These are phyloP conservation scores for Trichoderma gamsii DNA, from an alignment of 495 filamentous ascomycete species.

Conservation along the genomic window DNA sequence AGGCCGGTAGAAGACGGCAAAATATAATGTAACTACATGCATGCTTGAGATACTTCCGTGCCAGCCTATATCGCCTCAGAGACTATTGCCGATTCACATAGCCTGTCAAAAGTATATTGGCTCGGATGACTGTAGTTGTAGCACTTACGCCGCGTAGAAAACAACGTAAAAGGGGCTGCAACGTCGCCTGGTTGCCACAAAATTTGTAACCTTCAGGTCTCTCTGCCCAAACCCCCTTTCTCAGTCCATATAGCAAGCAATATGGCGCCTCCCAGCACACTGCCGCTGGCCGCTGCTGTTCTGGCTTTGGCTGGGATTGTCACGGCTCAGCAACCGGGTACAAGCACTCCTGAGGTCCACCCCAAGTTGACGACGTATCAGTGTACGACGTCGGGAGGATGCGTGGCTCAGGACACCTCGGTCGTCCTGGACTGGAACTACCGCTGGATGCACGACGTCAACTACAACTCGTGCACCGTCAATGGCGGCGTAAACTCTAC, in stretches of 20 bases:
- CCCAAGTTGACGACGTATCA: constrained; percentile 43
- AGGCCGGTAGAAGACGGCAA: constrained; percentile 8
- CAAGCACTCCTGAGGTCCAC: constrained; percentile 41
- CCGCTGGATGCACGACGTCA: constrained; percentile 42
- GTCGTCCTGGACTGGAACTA: constrained; percentile 47
- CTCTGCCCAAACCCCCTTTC: not conserved
- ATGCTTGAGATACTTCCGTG: not conserved
- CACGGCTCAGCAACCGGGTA: constrained; percentile 24
- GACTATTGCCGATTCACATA: constrained; percentile 1
- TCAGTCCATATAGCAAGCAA: not conserved
- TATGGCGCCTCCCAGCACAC: not conserved
- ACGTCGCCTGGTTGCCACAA: not conserved
- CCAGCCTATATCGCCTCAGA: not conserved
- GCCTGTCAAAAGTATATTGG: not conserved
- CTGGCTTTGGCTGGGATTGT: not conserved
- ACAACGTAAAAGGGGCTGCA: not conserved
- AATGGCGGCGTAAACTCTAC: constrained; percentile 39
- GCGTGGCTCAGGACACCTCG: constrained; percentile 37
- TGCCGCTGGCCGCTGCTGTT: not conserved
- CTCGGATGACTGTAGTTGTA: not conserved
- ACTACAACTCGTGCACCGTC: constrained; percentile 33
- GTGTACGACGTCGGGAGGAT: constrained; percentile 44
- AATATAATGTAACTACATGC: not conserved
- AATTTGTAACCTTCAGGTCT: not conserved
- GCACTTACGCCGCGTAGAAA: not conserved